phyloP scores from a whole-genome alignment of 2,329 filamentous ascomycete species.

The Aspergillus pseudoterreus region DNA sequence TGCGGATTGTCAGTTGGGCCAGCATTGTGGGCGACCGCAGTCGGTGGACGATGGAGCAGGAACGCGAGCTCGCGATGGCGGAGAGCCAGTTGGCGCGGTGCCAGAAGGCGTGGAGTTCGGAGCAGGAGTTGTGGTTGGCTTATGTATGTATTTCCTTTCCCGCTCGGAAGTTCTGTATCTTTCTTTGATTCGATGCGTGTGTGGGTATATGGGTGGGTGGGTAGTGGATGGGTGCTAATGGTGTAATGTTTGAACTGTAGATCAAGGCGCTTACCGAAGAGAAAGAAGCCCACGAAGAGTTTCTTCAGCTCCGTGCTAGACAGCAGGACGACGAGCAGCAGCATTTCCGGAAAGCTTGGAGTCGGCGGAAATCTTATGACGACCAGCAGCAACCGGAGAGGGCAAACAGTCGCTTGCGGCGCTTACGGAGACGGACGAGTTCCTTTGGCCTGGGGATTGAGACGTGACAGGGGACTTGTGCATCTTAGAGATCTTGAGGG shows the following conservation, averaged over 20 bases:
- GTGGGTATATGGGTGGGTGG: neutral
- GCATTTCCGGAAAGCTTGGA: slow-evolving; percentile 34
- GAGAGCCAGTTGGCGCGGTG: slow-evolving; percentile 27
- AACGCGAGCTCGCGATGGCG: slow-evolving; percentile 24
- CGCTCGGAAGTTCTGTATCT: neutral
- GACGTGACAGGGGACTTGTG: neutral
- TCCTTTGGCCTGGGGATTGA: neutral
- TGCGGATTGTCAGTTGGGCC: slow-evolving; percentile 28
- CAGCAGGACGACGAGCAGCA: slow-evolving; percentile 31
- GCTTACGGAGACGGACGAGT: slow-evolving; percentile 6
- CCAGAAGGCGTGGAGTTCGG: slow-evolving; percentile 35
- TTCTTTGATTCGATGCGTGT: neutral
- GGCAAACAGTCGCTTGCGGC: slow-evolving; percentile 9
- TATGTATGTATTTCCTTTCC: slow-evolving; percentile 22
- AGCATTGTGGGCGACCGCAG: slow-evolving; percentile 24
- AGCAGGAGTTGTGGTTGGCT: slow-evolving; percentile 33
- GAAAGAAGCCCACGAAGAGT: slow-evolving; percentile 31
- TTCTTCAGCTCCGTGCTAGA: slow-evolving; percentile 27
- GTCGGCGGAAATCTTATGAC: slow-evolving; percentile 20
- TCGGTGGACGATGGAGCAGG: slow-evolving; percentile 29
- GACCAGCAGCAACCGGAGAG: slow-evolving; percentile 5
- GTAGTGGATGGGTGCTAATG: neutral
- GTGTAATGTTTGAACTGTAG: slow-evolving; percentile 11
- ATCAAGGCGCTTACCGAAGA: slow-evolving; percentile 29
- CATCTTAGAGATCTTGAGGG: neutral